These are phyloP conservation scores for Coniosporium apollinis DNA, from an alignment of 495 filamentous ascomycete species.

Conservation along the genomic window DNA sequence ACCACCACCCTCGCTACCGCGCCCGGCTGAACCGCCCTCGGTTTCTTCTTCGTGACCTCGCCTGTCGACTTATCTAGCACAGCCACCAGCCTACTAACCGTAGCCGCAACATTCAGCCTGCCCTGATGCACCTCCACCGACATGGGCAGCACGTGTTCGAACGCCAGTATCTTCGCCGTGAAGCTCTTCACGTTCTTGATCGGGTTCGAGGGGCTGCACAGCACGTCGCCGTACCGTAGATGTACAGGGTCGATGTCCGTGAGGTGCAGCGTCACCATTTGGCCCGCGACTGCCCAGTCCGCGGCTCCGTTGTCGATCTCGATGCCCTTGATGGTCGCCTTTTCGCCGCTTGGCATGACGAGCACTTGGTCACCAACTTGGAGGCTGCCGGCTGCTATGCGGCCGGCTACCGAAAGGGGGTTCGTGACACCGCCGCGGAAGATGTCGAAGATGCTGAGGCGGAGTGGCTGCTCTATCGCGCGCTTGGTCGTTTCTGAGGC, in stretches of 20 bases:
- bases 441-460: constrained; percentile 68
- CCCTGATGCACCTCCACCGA: constrained; percentile 77
- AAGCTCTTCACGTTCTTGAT: constrained; percentile 54
- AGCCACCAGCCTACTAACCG: constrained; percentile 50
- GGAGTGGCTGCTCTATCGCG: constrained; percentile 60
- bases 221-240: constrained; percentile 65
- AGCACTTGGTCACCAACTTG: constrained; percentile 71
- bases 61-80: constrained; percentile 62
- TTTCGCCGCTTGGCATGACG: constrained; percentile 64
- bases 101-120: constrained; percentile 59
- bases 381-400: constrained; percentile 66
- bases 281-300: constrained; percentile 93
- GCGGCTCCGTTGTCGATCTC: constrained; percentile 51
- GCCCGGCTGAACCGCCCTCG: constrained; percentile 61
- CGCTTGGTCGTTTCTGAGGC: constrained; percentile 53
- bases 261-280: constrained; percentile 71
- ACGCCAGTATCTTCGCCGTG: constrained; percentile 67
- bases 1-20: constrained; percentile 50
- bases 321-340: constrained; percentile 57
- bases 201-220: constrained; percentile 52
- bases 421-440: constrained; percentile 63
- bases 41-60: constrained; percentile 58
- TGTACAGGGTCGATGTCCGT: constrained; percentile 73
- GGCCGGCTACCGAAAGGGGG: constrained; percentile 65
- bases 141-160: constrained; percentile 79